Evolutionary conservation across 1,284 basidiomycete genomes (phyloP).

Genomic region (Sanghuangporus baumii): DNA sequence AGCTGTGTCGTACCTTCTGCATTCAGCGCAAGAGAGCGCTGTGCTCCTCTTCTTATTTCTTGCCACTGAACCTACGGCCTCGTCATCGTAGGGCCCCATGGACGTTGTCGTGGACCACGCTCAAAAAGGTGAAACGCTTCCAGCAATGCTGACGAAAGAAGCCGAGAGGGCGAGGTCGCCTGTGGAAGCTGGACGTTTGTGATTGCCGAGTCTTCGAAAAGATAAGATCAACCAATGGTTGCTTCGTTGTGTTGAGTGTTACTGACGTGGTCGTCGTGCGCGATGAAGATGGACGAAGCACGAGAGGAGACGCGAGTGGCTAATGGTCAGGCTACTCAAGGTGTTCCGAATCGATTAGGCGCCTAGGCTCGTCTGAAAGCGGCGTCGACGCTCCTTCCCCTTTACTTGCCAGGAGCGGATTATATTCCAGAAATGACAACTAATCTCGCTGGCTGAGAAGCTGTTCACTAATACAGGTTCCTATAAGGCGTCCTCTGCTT

Average conservation of each 20-base stretch:
- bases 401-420: neutral
- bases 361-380: neutral
- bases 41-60: slow-evolving; percentile 44
- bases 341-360: neutral
- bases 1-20: slow-evolving; percentile 41
- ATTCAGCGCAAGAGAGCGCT: slow-evolving; percentile 57
- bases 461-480: neutral
- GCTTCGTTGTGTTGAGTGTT: neutral
- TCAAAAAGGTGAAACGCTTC: slow-evolving; percentile 14
- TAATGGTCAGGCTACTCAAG: neutral
- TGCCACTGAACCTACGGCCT: slow-evolving; percentile 31
- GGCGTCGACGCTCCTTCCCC: neutral
- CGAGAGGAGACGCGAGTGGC: neutral
- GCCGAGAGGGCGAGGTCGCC: neutral
- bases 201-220: slow-evolving; percentile 8
- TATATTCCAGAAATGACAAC: neutral
- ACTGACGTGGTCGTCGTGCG: neutral
- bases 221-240: slow-evolving; percentile 5
- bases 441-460: neutral
- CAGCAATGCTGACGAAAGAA: slow-evolving; percentile 16
- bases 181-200: neutral
- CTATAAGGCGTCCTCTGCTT: neutral
- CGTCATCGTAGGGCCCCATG: slow-evolving; percentile 19
- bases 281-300: neutral
- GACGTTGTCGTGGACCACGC: slow-evolving; percentile 13